A percentile compares a stretch with the other conserved stretches of the same genome.
These are phyloP conservation scores for Olyra latifolia DNA, from an alignment of 176 grass and related monocot species.

Conservation along the genomic window DNA sequence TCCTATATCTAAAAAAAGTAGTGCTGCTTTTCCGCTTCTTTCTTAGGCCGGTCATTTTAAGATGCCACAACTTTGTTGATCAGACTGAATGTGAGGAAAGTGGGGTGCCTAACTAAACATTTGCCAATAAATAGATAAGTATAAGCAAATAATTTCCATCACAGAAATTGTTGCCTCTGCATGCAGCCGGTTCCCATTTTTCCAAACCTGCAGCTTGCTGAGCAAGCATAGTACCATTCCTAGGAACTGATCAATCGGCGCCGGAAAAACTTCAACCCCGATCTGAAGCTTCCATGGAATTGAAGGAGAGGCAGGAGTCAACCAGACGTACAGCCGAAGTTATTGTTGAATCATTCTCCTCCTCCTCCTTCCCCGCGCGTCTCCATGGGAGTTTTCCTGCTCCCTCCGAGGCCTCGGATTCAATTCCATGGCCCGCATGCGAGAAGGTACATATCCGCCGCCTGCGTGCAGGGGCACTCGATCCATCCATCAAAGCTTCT, in stretches of 20 bases:
- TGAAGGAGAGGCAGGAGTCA: neutral
- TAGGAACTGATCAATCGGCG: neutral
- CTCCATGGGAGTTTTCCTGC: neutral
- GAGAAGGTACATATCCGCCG: neutral
- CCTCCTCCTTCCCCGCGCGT: neutral
- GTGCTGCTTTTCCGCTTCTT: no score
- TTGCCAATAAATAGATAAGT: no score
- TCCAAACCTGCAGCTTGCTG: constrained; percentile 13
- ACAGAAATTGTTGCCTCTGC: neutral
- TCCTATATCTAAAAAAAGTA: no score
- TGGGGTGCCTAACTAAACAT: no score
- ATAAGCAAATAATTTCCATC: no score
- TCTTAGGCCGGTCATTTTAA: no score
- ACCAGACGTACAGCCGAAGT: constrained; percentile 21
- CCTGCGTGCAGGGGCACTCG: neutral
- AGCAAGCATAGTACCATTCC: no score
- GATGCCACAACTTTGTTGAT: no score
- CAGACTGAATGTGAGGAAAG: no score
- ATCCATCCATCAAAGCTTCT: no score
- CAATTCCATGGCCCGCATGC: neutral
- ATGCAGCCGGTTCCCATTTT: neutral
- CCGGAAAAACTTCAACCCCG: neutral
- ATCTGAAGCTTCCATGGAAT: neutral
- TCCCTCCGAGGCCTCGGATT: neutral
- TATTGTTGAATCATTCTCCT: neutral